Conservation (phyloP, 352 stramenopile genomes). For the Phytophthora crassamura region DNA sequence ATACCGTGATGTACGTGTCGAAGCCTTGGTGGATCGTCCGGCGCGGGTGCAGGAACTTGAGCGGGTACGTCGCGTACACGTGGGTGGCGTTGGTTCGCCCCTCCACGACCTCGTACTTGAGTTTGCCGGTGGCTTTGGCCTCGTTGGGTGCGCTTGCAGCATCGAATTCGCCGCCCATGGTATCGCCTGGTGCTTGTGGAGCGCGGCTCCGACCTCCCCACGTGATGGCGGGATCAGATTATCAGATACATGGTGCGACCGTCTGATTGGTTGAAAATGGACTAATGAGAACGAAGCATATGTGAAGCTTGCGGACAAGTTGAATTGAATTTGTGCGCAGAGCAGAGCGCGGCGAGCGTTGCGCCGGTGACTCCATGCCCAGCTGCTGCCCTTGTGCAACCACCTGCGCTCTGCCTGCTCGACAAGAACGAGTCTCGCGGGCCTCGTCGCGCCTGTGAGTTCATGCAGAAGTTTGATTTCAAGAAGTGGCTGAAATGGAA, state of each 20-base stretch:
- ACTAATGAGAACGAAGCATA: slow-evolving; percentile 2
- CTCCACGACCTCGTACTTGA: slow-evolving; percentile 78
- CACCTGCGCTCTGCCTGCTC: neutral
- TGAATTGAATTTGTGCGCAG: slow-evolving; percentile 5
- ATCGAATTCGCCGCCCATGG: slow-evolving; percentile 8
- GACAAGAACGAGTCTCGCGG: too few species aligned
- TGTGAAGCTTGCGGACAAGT: slow-evolving; percentile 11
- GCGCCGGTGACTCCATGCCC: neutral
- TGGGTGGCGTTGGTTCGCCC: slow-evolving; percentile 68
- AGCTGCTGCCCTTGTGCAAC: slow-evolving; percentile 4
- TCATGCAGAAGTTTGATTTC: too few species aligned
- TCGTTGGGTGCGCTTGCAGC: neutral
- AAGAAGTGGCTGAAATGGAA: too few species aligned
- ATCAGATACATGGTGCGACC: slow-evolving; percentile 14
- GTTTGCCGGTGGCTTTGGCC: slow-evolving; percentile 41
- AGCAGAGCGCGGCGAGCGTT: slow-evolving; percentile 1
- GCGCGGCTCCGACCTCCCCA: too few species aligned
- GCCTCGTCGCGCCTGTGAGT: too few species aligned
- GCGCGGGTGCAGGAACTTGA: slow-evolving; percentile 88
- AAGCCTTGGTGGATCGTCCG: slow-evolving; percentile 63
- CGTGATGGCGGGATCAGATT: slow-evolving; percentile 14
- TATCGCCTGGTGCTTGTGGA: neutral
- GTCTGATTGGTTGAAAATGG: slow-evolving; percentile 11
- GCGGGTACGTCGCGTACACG: slow-evolving; percentile 84
- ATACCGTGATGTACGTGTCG: slow-evolving; percentile 80